Base-by-base conservation (phyloP, 164 flowering plant species). In the Macadamia tetraphylla region DNA sequence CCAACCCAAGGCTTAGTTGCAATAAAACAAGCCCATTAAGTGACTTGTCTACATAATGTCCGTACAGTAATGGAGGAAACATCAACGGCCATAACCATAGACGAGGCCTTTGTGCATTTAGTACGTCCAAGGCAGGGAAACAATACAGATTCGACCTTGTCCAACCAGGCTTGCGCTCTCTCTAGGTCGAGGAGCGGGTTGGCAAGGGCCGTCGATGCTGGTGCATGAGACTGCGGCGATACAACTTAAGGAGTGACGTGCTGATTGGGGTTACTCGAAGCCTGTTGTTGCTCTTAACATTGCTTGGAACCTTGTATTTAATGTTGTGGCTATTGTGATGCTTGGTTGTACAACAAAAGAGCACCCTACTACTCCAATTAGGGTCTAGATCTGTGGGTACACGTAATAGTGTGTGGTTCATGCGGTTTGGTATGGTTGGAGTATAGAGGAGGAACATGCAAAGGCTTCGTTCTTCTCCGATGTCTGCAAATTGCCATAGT, bases 231-330 rank as follows among this genome's bases (percentile, higher is more conserved):
- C 98, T 29, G 99, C 99, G 35, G 99, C 99, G 49, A 79, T 88
- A 15, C 81, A 90, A 85, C 84, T 94, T 18, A 97, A 92, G 77
- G 94, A 89, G 78, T 84, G 99, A 10, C 88, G 98, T 6, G 89
- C 87, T 14, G 97, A 94, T 72, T 94, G 99, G 99, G 99, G 98
- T 0, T 92, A 90, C 81, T 94, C 99, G 61, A 89, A 82, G 81
- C 98, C 99, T 11, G 98, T 94, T 6, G 98, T 94, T 15, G 92
- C 85, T n/a, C 78, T 92, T 10, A 98, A 94, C 70, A 82, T 94
- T 62, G 48, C 81, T 71, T 94, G 99, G 99, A 94, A 94, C 71
- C 52, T 83, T 12, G 88, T 86, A 1, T 92, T 94, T 60, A 85
- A 86, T n/a, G 67, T 82, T n/a, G 94, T 81, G 9, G 85, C 98